Evolutionary conservation across 2,329 filamentous ascomycete genomes (phyloP).

Genomic region (Botrytis fabae): DNA sequence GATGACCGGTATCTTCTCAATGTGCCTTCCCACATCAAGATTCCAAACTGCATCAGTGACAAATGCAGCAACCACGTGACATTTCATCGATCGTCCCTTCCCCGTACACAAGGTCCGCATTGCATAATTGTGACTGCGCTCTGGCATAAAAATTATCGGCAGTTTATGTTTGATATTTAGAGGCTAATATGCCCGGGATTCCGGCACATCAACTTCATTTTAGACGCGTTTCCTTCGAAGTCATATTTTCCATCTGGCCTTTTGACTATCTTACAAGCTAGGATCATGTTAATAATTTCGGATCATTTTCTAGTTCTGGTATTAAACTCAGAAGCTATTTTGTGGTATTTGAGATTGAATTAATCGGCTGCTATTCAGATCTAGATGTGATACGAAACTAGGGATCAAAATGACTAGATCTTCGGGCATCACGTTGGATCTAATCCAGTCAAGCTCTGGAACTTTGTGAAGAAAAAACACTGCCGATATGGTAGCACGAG

Average conservation of each 20-base stretch:
- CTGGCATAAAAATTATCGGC: background rate
- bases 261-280: background rate
- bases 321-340: fast-evolving
- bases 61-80: background rate
- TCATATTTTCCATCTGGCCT: background rate
- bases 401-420: background rate
- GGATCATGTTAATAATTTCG: background rate
- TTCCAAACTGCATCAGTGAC: background rate
- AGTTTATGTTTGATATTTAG: fast-evolving
- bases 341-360: no score
- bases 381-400: background rate
- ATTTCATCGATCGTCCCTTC: background rate
- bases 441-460: background rate
- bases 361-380: no score
- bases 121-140: fast-evolving
- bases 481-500: fast-evolving
- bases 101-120: background rate
- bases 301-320: background rate
- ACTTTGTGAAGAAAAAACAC: background rate
- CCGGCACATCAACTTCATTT: background rate
- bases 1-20: background rate
- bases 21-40: background rate
- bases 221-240: background rate
- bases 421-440: background rate
- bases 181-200: background rate